Base-by-base conservation (phyloP, 177 flowering plant genomes). In the Vitis hybrid region DNA sequence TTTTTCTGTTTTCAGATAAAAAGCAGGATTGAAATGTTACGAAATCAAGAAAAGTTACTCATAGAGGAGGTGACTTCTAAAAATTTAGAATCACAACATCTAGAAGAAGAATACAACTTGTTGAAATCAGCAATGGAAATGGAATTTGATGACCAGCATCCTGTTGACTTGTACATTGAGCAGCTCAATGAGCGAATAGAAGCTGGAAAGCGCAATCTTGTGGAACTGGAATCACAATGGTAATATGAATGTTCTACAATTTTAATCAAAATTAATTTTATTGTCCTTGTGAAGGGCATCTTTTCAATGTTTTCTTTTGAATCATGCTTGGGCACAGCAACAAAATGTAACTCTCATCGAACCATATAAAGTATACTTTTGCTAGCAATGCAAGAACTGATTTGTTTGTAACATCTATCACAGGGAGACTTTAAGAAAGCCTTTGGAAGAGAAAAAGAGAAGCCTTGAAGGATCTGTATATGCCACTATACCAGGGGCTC, bases 391-490 rank as follows among this genome's bases (percentile, higher is more conserved):
- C 28, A 24, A 24, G 28, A 24, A 24, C 28, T 24, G 28, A 24
- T 38, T 38, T 38, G 1, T 7, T 38, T 38, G 44, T 38, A 4
- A 38, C 44, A 38, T 38, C 44, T 38, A 38, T 38, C 7, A 38
- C 55, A 88, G 97, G 88, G 80, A 72, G 53, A 72, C 79, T 57
- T 65, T 66, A 8, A 78, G 31, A 65, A 73, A 69, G 63, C 71
- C 85, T 70, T 47, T 86, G 67, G 90, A 84, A 78, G 86, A 80
- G 80, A 84, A 82, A 75, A 86, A 76, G 76, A 73, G 54, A 79
- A 74, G 57, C 68, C 81, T 84, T 38, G 75, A 77, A 73, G 84
- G 80, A 62, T 79, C 86, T 49, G 56, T 83, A 9, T 61, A 60
- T 72, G 82, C 70, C 22, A 69, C 63, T 55, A 62, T 70, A 13